Conservation (phyloP, 768 basidiomycete species). For the Podaxis mareebaensis region DNA sequence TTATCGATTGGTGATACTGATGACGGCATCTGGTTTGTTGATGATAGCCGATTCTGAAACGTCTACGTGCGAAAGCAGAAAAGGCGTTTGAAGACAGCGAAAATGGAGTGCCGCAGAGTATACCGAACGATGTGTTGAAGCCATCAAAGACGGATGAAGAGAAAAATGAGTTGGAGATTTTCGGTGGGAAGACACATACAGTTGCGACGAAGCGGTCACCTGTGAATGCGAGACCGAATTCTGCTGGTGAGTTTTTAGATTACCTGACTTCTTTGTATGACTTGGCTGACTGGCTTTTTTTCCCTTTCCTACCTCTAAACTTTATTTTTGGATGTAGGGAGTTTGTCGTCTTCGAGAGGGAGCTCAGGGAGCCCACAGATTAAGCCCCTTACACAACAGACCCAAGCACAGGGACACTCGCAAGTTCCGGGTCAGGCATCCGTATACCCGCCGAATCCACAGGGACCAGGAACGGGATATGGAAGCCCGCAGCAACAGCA, state of each 20-base stretch:
- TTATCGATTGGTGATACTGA: neutral
- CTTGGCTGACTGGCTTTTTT: neutral
- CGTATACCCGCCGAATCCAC: neutral
- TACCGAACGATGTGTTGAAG: constrained; percentile 57
- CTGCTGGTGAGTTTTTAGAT: neutral
- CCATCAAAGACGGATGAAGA: constrained; percentile 43
- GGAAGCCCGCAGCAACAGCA: neutral
- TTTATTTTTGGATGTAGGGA: neutral
- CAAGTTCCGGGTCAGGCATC: neutral
- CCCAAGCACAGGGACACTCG: neutral
- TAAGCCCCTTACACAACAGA: neutral
- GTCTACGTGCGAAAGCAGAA: constrained; percentile 63
- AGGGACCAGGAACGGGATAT: neutral
- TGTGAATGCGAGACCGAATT: neutral
- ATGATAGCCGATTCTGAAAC: constrained; percentile 62
- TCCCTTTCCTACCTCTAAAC: neutral
- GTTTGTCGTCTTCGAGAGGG: neutral
- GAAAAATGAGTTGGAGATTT: constrained; percentile 75
- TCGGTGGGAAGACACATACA: constrained; percentile 75
- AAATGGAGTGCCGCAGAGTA: constrained; percentile 44
- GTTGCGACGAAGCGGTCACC: constrained; percentile 6
- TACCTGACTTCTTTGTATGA: neutral
- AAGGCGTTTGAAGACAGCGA: constrained; percentile 44
- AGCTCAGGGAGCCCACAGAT: neutral
- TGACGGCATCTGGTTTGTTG: neutral